A percentile compares a stretch with the other conserved stretches of the same genome.
phyloP scores from a whole-genome alignment of 805 yeast species.

The Barnettozyma californica region DNA sequence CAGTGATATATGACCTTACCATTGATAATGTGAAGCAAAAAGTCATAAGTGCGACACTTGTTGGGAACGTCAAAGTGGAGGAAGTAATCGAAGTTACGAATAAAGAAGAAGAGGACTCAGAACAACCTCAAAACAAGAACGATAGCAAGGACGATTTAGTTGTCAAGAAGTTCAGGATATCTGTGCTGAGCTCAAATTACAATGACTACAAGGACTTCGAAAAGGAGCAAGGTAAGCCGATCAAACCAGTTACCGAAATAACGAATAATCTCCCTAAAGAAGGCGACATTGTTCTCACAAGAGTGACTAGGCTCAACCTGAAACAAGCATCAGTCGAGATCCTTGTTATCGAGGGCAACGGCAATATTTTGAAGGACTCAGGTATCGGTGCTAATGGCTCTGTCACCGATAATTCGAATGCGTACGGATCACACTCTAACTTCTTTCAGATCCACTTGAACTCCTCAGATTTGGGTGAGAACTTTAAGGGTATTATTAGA shows the following conservation, averaged over 20 bases:
- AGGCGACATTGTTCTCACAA: constrained; percentile 75
- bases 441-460: constrained; percentile 38
- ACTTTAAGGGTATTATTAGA: constrained; percentile 80
- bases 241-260: constrained; percentile 6
- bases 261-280: constrained; percentile 68
- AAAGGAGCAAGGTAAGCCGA: constrained; percentile 1
- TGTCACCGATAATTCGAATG: constrained; percentile 34
- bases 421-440: constrained; percentile 53
- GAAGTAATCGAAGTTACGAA: constrained; percentile 17
- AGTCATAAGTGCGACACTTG: constrained; percentile 50
- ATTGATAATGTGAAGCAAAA: constrained; percentile 34
- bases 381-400: constrained; percentile 60
- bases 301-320: constrained; percentile 59
- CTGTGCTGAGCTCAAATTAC: constrained; percentile 25
- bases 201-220: constrained; percentile 11
- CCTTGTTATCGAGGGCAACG: constrained; percentile 57
- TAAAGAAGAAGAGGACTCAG: constrained; percentile 11
- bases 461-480: constrained; percentile 78
- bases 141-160: constrained; percentile 11
- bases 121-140: constrained; percentile 2
- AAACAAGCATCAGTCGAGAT: constrained; percentile 80
- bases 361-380: constrained; percentile 50
- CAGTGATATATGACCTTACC: constrained; percentile 43
- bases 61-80: constrained; percentile 48
- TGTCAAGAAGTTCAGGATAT: constrained; percentile 21